Conservation (phyloP, 2,329 filamentous ascomycete genomes). For the Colletotrichum sp. region DNA sequence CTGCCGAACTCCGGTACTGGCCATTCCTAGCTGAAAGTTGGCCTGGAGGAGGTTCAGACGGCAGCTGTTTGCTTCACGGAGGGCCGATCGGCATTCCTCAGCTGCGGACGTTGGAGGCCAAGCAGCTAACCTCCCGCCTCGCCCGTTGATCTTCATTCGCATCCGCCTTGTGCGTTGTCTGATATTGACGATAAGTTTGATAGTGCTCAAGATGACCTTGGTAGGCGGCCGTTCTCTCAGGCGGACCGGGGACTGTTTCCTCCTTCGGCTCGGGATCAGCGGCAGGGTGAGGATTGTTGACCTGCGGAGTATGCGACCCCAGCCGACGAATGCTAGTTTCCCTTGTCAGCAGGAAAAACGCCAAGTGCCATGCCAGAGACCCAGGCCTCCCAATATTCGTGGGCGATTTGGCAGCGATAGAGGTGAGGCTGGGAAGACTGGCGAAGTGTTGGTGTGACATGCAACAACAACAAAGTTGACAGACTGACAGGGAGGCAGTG, state of each 20-base stretch:
- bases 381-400: background rate
- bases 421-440: background rate
- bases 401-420: background rate
- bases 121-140: background rate
- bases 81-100: background rate
- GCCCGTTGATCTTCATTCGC: background rate
- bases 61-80: background rate
- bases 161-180: background rate
- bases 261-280: background rate
- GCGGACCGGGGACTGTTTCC: background rate
- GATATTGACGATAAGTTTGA: background rate
- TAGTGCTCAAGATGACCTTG: background rate
- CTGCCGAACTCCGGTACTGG: slow-evolving; percentile 6
- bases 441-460: background rate
- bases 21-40: background rate
- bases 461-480: background rate
- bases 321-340: background rate
- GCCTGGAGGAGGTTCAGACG: background rate
- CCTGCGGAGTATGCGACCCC: background rate
- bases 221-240: background rate
- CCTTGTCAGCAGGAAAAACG: background rate
- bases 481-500: background rate
- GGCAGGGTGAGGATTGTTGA: background rate
- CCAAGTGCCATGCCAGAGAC: background rate
- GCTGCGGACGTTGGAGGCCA: background rate